phyloP scores from a whole-genome alignment of 257 asterid species.

The Solanum chiquidenum region DNA sequence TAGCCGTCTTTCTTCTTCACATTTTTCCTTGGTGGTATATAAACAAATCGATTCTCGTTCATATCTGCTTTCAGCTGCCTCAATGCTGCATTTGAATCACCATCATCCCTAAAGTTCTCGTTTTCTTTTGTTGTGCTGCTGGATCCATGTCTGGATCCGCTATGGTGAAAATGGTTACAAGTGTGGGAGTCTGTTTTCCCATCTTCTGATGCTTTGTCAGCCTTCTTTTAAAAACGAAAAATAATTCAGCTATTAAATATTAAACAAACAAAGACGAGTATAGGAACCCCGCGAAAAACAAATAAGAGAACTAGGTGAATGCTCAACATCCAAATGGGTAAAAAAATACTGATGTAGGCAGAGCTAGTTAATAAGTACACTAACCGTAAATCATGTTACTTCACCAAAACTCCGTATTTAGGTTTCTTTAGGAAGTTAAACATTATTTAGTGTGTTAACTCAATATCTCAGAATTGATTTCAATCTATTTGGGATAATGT shows the following conservation, averaged over 20 bases:
- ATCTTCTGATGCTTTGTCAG: neutral
- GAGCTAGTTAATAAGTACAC: neutral
- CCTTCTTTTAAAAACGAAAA: neutral
- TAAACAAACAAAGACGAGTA: neutral
- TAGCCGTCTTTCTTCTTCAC: conserved; percentile 23
- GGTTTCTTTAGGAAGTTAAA: neutral
- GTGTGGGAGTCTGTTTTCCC: neutral
- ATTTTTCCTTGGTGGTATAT: conserved; percentile 43
- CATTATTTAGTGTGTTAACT: neutral
- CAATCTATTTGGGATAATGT: neutral
- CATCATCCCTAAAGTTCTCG: neutral
- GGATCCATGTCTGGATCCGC: neutral
- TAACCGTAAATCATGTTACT: neutral
- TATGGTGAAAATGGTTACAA: neutral
- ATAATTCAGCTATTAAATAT: neutral
- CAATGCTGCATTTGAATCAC: conserved; percentile 16
- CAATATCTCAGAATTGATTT: neutral
- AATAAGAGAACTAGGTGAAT: neutral
- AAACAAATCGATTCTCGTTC: conserved; percentile 55
- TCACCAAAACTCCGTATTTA: neutral
- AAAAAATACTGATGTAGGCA: neutral
- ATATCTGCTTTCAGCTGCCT: conserved; percentile 50
- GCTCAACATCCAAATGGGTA: neutral
- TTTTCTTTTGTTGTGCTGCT: neutral
- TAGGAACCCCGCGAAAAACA: neutral